Evolutionary conservation across 805 yeast species (phyloP).

Genomic region (Ogataea nitratoaversa): DNA sequence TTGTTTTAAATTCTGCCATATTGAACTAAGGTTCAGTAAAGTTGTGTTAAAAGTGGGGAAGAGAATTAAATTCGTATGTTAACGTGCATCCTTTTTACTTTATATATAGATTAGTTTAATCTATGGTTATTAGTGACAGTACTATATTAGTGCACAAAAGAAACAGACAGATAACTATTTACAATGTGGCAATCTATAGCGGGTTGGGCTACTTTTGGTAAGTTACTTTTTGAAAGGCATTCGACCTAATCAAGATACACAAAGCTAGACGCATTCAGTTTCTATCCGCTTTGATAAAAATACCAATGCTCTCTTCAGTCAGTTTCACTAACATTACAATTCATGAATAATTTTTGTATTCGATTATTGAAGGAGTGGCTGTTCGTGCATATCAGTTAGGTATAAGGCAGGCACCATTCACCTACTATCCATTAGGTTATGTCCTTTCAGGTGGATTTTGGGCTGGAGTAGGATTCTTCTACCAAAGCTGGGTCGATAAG

Average conservation of each 20-base stretch:
- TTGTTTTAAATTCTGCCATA: no score
- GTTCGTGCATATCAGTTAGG: constrained; percentile 44
- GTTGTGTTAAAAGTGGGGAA: no score
- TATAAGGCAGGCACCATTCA: constrained; percentile 36
- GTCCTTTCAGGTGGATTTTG: constrained; percentile 41
- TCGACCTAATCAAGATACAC: no score
- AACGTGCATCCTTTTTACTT: no score
- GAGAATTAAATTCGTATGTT: no score
- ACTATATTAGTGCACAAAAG: no score
- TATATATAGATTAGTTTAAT: no score
- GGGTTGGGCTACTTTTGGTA: constrained; percentile 38
- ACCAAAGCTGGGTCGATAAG: constrained; percentile 34
- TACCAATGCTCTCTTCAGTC: not conserved
- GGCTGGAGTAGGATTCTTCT: constrained; percentile 38
- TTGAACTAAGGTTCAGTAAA: no score
- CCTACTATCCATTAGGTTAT: constrained; percentile 36
- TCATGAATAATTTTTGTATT: not conserved
- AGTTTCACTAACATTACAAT: not conserved
- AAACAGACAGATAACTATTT: not conserved
- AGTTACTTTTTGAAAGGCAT: no score
- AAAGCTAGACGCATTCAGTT: no score
- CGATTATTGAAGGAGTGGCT: constrained; percentile 29
- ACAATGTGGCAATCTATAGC: constrained; percentile 18
- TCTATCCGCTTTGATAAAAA: no score
- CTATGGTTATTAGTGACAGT: no score